A percentile compares a stretch with the other conserved stretches of the same genome.
Conservation (phyloP, 192 early-diverging fungal species). For the Coemansia sp. region DNA sequence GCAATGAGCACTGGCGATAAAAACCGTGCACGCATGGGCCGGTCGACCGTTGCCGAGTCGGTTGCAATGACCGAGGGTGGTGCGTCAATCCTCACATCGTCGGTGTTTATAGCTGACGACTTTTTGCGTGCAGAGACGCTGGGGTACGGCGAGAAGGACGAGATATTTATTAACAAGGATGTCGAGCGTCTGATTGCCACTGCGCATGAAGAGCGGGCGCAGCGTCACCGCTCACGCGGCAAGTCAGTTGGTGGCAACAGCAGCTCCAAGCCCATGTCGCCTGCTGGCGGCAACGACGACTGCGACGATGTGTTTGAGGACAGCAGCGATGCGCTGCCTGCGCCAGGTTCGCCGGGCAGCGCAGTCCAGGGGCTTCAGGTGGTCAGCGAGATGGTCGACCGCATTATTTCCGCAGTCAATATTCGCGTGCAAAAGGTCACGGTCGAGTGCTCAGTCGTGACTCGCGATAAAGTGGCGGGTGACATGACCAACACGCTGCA, state of each 20-base stretch:
- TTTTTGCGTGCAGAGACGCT: conserved; percentile 71
- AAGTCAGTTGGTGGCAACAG: conserved; percentile 3
- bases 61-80: conserved; percentile 56
- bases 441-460: conserved; percentile 27
- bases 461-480: conserved; percentile 19
- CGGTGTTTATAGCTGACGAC: conserved; percentile 84
- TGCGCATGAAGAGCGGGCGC: conserved; percentile 45
- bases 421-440: conserved; percentile 56
- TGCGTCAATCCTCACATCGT: conserved; percentile 71
- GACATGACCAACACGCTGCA: conserved; percentile 28
- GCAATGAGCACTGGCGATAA: conserved; percentile 9
- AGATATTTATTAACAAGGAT: conserved; percentile 50
- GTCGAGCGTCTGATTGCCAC: conserved; percentile 51
- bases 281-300: neutral
- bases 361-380: conserved; percentile 69
- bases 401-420: conserved; percentile 78
- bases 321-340: conserved; percentile 25
- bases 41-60: conserved; percentile 33
- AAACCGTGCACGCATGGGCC: conserved; percentile 5
- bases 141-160: conserved; percentile 63
- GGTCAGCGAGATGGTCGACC: conserved; percentile 77
- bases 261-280: neutral
- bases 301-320: conserved; percentile 28
- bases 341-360: conserved; percentile 35
- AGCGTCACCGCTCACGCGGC: conserved; percentile 29